A percentile compares a stretch with the other conserved stretches of the same genome.
Evolutionary conservation across 371 early-diverging fungal genomes (phyloP).

Genomic region (Mucor lusitanicus): DNA sequence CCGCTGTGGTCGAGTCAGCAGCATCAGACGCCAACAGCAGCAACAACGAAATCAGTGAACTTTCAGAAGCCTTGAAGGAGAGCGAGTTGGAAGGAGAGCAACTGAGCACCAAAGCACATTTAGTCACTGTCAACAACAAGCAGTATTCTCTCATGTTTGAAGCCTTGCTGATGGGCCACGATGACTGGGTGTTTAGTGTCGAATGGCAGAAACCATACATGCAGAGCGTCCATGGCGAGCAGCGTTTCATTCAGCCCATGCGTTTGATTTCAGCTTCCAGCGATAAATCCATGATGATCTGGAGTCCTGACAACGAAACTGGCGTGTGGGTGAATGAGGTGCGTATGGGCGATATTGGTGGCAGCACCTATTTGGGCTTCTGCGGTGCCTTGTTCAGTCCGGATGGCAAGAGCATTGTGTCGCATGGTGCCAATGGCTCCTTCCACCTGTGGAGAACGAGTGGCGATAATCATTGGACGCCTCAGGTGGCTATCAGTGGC

Average conservation of each 20-base stretch:
- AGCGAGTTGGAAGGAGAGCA: conserved; percentile 62
- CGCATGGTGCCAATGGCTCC: conserved; percentile 88
- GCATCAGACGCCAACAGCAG: conserved; percentile 7
- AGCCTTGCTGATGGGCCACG: conserved; percentile 91
- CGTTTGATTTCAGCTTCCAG: conserved; percentile 85
- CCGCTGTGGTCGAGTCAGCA: neutral
- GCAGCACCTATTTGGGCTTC: conserved; percentile 76
- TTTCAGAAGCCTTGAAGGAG: conserved; percentile 57
- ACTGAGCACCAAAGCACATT: conserved; percentile 81
- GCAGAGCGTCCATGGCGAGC: conserved; percentile 15
- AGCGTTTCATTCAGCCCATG: conserved; percentile 65
- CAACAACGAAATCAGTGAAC: conserved; percentile 28
- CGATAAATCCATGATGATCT: conserved; percentile 92
- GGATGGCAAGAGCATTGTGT: conserved; percentile 67
- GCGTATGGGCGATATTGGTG: conserved; percentile 93
- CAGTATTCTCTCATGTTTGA: conserved; percentile 81
- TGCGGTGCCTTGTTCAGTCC: conserved; percentile 78
- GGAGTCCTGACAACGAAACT: conserved; percentile 81
- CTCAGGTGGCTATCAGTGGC: conserved; percentile 75
- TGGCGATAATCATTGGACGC: conserved; percentile 63
- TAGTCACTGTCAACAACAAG: conserved; percentile 54
- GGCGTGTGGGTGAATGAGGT: conserved; percentile 87
- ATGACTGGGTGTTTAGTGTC: conserved; percentile 93
- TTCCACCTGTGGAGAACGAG: conserved; percentile 82
- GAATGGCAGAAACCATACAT: conserved; percentile 68